phyloP scores from a whole-genome alignment of 1,139 yeast genomes.

The Geotrichum carabidarum region DNA sequence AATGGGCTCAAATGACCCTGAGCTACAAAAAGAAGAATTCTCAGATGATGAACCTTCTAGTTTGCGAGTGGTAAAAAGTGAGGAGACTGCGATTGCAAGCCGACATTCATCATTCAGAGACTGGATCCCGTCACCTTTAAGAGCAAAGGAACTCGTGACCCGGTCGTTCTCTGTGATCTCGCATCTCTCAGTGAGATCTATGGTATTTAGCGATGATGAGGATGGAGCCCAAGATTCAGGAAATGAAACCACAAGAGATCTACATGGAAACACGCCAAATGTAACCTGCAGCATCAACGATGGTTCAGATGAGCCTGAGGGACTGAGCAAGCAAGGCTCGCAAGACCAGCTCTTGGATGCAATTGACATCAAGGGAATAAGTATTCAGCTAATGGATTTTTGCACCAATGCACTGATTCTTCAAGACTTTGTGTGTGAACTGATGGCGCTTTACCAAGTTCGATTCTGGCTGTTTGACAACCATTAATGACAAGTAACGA shows the following conservation, averaged over 20 bases:
- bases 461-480: slow-evolving; percentile 10
- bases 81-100: not conserved
- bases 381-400: not conserved
- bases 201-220: not conserved
- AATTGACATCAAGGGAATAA: no score
- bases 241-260: not conserved
- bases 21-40: not conserved
- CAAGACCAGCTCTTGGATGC: no score
- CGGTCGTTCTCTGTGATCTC: slow-evolving; percentile 1
- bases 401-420: slow-evolving; percentile 15
- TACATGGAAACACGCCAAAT: not conserved
- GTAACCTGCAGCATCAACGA: no score
- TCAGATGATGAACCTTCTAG: not conserved
- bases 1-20: not conserved
- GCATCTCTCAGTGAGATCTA: not conserved
- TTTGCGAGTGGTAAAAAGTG: not conserved
- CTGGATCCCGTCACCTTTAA: not conserved
- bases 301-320: no score
- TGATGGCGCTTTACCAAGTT: slow-evolving; percentile 16
- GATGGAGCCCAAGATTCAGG: not conserved
- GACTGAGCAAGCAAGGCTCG: no score
- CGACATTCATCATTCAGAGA: not conserved
- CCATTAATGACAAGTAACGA: not conserved
- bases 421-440: slow-evolving; percentile 17
- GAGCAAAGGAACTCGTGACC: not conserved